Evolutionary conservation across 768 basidiomycete species (phyloP).

Genomic region (Pleurotus cornucopiae): DNA sequence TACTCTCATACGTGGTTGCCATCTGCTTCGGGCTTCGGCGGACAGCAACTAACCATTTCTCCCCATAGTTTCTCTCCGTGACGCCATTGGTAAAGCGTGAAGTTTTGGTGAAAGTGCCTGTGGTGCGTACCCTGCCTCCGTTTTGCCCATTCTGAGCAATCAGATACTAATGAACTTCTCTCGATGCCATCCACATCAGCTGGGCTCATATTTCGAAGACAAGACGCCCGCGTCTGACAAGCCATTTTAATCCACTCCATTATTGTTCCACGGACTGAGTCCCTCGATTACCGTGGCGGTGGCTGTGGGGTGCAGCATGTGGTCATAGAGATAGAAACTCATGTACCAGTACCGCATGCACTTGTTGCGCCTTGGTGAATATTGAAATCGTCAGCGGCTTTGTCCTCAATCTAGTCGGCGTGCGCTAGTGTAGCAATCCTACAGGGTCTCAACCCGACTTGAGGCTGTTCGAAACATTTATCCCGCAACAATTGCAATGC

Average conservation of each 20-base stretch:
- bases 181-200: slow-evolving; percentile 29
- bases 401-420: background rate
- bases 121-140: slow-evolving; percentile 41
- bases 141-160: slow-evolving; percentile 3
- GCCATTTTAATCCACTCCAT: slow-evolving; percentile 54
- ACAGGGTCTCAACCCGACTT: slow-evolving; percentile 1
- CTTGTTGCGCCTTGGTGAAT: background rate
- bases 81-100: slow-evolving; percentile 82
- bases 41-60: background rate
- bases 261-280: slow-evolving; percentile 16
- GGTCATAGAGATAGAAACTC: slow-evolving; percentile 4
- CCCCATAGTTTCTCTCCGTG: slow-evolving; percentile 64
- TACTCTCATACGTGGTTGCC: slow-evolving; percentile 8
- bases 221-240: slow-evolving; percentile 79
- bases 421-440: background rate
- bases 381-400: background rate
- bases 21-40: background rate
- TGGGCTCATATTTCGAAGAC: slow-evolving; percentile 73
- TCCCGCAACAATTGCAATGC: background rate
- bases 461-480: slow-evolving; percentile 1
- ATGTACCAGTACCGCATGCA: background rate
- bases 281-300: slow-evolving; percentile 14
- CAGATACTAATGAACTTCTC: slow-evolving; percentile 8
- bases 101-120: slow-evolving; percentile 66
- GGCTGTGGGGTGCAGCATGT: slow-evolving; percentile 9